Evolutionary conservation across 2,329 filamentous ascomycete species (phyloP), one percentile per base, ranked within the genome.

Genomic region (Trichoderma citrinoviride): DNA sequence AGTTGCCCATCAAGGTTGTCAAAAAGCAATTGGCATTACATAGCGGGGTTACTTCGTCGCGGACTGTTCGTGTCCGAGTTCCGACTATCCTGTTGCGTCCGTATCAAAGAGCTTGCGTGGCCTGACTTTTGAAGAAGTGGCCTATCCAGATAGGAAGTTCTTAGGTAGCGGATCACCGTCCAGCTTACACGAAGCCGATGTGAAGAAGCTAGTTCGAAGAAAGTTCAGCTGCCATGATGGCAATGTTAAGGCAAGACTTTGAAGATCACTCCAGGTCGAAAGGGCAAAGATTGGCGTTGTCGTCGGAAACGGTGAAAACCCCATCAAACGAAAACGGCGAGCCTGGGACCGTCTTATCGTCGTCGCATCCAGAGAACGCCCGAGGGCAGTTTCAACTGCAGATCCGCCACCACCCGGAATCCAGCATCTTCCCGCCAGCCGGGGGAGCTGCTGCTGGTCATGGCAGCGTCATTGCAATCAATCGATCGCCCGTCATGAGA

Each of bases 391-490:
- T n/a, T 33, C 53, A 17, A 52, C 14, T 37, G 60, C 40, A 44
- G 60, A 62, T 46, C 37, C 49, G 40, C 60, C 49, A 46, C 60
- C 15, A 19, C 25, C 33, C 47, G 49, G 29, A 21, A 33, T 46
- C 19, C 60, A 54, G 43, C 25, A 17, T 46, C 10, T 27, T 33
- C 7, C 40, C 25, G 37, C 54, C 54, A 64, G 49, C 47, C 43
- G 44, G 40, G n/a, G 29, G 21, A 50, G 15, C 23, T 50, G 43
- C 17, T 50, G 53, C 53, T 58, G 43, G 46, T 64, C 61, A 64
- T 58, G 37, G 52, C 23, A 58, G 54, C 61, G 61, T 64, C 61
- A 64, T 64, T 29, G 52, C 61, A 56, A 43, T 43, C 55, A 41
- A 56, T 56, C 61, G 52, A 64, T 64, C 61, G 52, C 41, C 50